phyloP scores from a whole-genome alignment of 352 stramenopile genomes.

The Globisporangium carolinianum region DNA sequence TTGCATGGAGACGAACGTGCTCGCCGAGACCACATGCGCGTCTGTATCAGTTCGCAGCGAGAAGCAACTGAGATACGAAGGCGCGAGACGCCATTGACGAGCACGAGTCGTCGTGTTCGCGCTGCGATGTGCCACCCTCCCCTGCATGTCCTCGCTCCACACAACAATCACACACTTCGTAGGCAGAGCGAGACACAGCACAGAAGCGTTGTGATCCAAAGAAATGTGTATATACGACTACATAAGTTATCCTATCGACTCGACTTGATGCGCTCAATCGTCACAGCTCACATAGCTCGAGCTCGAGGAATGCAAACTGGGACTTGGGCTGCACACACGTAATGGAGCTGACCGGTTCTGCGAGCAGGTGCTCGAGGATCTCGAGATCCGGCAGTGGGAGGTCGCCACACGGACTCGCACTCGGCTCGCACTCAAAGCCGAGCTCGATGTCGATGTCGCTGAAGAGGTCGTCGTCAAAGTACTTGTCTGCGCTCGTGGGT shows the following conservation, averaged over 20 bases:
- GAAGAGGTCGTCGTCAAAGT: conserved; percentile 5
- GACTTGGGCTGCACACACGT: not conserved
- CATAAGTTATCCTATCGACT: not conserved
- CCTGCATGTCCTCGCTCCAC: too few species aligned
- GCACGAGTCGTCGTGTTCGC: too few species aligned
- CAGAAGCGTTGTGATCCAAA: too few species aligned
- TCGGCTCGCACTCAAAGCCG: conserved; percentile 12
- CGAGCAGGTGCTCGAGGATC: conserved; percentile 10
- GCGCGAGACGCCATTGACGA: too few species aligned
- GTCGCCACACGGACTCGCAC: conserved; percentile 10
- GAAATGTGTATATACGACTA: not conserved
- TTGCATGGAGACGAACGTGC: too few species aligned
- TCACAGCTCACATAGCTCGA: not conserved
- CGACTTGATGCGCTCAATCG: not conserved
- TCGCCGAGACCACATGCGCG: too few species aligned
- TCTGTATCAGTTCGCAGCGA: too few species aligned
- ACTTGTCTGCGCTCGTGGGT: not conserved
- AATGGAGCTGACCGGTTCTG: not conserved
- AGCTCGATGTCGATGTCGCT: conserved; percentile 4
- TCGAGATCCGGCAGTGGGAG: conserved; percentile 8
- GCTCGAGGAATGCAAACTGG: not conserved
- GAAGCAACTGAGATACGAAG: too few species aligned
- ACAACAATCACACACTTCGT: too few species aligned
- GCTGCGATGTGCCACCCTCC: too few species aligned
- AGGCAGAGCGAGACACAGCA: too few species aligned